Conservation (phyloP, 2,329 filamentous ascomycete genomes). For the Neopestalotiopsis sp. region DNA sequence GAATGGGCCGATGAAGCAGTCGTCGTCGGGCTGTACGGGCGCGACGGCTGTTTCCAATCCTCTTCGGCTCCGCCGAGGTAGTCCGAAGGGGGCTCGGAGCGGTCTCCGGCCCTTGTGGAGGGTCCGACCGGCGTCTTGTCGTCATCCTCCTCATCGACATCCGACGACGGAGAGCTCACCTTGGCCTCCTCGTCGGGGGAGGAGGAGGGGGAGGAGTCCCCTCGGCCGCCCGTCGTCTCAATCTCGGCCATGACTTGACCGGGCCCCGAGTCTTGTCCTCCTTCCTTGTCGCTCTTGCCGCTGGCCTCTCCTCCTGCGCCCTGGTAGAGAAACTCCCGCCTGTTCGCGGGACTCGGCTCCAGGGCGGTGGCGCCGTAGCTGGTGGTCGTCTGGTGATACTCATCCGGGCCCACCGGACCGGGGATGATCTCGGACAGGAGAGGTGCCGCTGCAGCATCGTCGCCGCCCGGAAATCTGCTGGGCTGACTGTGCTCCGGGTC, state of each 20-base stretch:
- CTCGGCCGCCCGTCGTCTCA: background rate
- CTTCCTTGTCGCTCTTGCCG: background rate
- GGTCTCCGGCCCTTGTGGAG: background rate
- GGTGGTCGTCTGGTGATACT: constrained; percentile 8
- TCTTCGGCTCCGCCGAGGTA: background rate
- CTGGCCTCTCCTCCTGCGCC: background rate
- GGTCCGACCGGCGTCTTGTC: background rate
- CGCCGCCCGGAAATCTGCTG: background rate
- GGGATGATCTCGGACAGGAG: background rate
- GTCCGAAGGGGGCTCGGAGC: background rate
- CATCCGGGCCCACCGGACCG: background rate
- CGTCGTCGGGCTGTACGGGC: background rate
- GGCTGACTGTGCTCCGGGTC: background rate
- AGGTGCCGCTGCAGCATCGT: background rate
- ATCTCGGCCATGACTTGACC: background rate
- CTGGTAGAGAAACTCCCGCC: background rate
- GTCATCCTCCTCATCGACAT: background rate
- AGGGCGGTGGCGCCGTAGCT: constrained; percentile 9
- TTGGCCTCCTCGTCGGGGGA: background rate
- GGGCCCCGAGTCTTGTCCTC: background rate
- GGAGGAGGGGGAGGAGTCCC: background rate
- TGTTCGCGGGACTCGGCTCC: background rate
- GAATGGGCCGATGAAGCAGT: background rate
- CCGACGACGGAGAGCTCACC: background rate
- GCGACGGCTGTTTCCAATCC: background rate